Evolutionary conservation across 805 yeast species (phyloP).

Genomic region (Ogataea nakhonphanomensis): DNA sequence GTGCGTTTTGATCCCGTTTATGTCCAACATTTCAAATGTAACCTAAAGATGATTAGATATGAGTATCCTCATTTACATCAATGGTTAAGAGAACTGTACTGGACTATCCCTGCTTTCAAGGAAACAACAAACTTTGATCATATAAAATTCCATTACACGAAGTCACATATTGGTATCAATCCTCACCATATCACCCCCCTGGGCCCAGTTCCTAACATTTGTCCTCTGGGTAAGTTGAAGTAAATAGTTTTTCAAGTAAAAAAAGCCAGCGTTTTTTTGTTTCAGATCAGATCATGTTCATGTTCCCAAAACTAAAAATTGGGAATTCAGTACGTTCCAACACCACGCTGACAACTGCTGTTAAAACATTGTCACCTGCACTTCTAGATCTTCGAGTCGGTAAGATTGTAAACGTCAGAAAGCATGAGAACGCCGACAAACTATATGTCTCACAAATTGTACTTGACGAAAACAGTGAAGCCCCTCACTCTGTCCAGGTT

Average conservation of each 20-base stretch:
- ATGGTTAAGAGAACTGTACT: conserved; percentile 82
- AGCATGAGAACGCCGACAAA: conserved; percentile 57
- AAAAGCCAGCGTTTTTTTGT: not conserved
- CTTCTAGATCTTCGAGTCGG: conserved; percentile 42
- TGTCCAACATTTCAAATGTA: conserved; percentile 94
- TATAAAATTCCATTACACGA: conserved; percentile 87
- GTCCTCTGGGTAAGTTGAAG: conserved; percentile 35
- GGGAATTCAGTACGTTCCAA: too few species aligned
- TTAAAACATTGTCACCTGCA: conserved; percentile 17
- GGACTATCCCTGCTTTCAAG: conserved; percentile 65
- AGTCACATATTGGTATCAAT: conserved; percentile 76
- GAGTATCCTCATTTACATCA: conserved; percentile 76
- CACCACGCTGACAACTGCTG: not conserved
- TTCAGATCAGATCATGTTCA: not conserved
- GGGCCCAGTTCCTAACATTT: conserved; percentile 82
- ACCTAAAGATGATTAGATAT: conserved; percentile 70
- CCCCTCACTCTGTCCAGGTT: conserved; percentile 35
- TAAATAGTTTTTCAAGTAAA: conserved; percentile 8
- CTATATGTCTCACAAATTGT: conserved; percentile 54
- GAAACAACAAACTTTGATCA: conserved; percentile 85
- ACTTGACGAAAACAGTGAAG: conserved; percentile 19
- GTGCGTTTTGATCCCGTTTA: conserved; percentile 91
- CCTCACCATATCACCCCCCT: conserved; percentile 81
- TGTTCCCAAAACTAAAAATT: not conserved
- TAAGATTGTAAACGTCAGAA: conserved; percentile 39